phyloP scores from a whole-genome alignment of 257 asterid species.

The Ocimum tenuiflorum region DNA sequence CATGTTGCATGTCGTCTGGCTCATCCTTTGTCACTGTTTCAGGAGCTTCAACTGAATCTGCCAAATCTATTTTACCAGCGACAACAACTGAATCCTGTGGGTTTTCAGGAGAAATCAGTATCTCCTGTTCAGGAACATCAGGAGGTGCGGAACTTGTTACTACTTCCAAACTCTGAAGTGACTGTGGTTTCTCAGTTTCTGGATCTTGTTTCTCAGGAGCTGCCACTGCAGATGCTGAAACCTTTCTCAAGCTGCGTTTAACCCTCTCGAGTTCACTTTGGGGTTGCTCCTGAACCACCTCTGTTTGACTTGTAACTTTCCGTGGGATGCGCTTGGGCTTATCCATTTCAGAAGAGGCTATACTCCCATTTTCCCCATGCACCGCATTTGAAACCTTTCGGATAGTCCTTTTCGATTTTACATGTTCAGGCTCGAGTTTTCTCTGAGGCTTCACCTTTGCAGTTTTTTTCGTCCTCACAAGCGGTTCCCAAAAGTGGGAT shows the following conservation, averaged over 20 bases:
- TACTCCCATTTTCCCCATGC: constrained; percentile 43
- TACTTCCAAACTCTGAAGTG: constrained; percentile 28
- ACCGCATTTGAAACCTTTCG: constrained; percentile 45
- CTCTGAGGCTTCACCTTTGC: constrained; percentile 44
- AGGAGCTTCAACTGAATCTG: constrained; percentile 26
- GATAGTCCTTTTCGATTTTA: constrained; percentile 56
- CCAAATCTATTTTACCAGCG: constrained; percentile 26
- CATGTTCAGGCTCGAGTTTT: constrained; percentile 53
- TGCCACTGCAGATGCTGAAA: constrained; percentile 51
- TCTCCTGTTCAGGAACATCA: constrained; percentile 36
- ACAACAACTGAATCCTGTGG: constrained; percentile 14
- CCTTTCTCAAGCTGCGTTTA: constrained; percentile 55
- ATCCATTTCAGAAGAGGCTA: constrained; percentile 44
- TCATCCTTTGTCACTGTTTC: constrained; percentile 30
- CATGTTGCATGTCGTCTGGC: constrained; percentile 24
- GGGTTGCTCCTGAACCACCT: constrained; percentile 53
- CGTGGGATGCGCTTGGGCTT: constrained; percentile 52
- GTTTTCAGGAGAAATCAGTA: constrained; percentile 28
- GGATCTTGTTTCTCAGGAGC: constrained; percentile 46
- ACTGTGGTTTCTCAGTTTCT: constrained; percentile 43
- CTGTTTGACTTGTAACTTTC: constrained; percentile 44
- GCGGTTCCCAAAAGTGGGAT: constrained; percentile 68
- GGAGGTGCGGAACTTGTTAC: constrained; percentile 25
- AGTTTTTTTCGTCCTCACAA: constrained; percentile 33
- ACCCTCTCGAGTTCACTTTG: constrained; percentile 68